Evolutionary conservation across 768 basidiomycete species (phyloP).

Genomic region (Calocera cornea): DNA sequence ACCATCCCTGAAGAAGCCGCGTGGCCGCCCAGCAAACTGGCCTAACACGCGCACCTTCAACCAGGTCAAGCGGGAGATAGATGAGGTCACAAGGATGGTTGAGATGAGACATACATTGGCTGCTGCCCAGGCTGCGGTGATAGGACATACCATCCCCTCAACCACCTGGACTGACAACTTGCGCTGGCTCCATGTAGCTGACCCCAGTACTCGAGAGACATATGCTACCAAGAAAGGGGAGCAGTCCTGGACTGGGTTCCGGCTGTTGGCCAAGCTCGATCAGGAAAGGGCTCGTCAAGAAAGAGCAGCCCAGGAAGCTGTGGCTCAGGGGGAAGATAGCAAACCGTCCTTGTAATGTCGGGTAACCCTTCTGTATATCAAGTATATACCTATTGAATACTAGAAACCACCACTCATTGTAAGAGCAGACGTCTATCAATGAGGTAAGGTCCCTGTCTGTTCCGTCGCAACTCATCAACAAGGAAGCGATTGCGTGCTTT

Average conservation of each 20-base stretch:
- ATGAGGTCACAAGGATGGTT: not conserved
- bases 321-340: too few relatives aligned
- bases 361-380: not conserved
- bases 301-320: too few relatives aligned
- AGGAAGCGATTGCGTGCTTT: constrained; percentile 18
- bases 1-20: not conserved
- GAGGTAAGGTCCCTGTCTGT: not conserved
- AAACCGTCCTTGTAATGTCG: too few relatives aligned
- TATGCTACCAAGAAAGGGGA: not conserved
- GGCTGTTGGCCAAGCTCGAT: not conserved
- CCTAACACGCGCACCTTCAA: not conserved
- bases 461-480: not conserved
- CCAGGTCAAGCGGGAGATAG: not conserved
- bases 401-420: not conserved
- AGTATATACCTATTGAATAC: not conserved
- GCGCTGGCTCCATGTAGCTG: not conserved
- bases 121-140: not conserved
- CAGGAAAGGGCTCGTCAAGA: too few relatives aligned
- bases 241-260: not conserved
- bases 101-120: not conserved
- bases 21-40: not conserved
- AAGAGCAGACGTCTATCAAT: not conserved
- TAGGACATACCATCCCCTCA: not conserved
- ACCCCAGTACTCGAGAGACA: not conserved
- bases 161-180: not conserved